These are phyloP conservation scores for Nephelium lappaceum DNA, from an alignment of 345 rosid genomes.

Conservation along the genomic window DNA sequence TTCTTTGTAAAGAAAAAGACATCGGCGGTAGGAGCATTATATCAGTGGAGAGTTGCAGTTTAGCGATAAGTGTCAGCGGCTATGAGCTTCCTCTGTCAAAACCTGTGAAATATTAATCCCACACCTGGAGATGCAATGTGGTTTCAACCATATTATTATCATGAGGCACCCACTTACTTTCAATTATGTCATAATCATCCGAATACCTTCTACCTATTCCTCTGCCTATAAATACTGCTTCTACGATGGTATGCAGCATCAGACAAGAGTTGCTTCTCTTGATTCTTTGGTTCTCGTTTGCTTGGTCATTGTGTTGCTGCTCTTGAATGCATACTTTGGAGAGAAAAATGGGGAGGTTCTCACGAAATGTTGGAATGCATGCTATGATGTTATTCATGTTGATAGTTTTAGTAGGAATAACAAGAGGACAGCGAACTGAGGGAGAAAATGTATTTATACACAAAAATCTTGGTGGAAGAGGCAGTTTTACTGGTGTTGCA, in stretches of 20 bases:
- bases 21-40: not conserved
- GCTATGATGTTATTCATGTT: not conserved
- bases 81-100: not conserved
- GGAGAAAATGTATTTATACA: not conserved
- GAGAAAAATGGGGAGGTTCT: constrained; percentile 1
- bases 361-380: not conserved
- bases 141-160: not conserved
- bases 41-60: not conserved
- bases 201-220: not conserved
- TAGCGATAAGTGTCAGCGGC: not conserved
- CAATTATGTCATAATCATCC: not conserved
- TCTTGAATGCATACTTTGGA: not conserved
- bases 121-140: not conserved
- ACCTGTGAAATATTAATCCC: not conserved
- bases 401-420: not conserved
- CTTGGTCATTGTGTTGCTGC: not conserved
- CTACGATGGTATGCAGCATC: not conserved
- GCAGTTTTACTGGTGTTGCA: no score
- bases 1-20: not conserved
- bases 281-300: no score
- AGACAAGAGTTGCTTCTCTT: not conserved
- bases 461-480: not conserved
- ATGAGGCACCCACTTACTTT: not conserved
- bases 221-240: not conserved
- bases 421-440: not conserved